phyloP scores from a whole-genome alignment of 1,139 yeast species.

The Hyphopichia fennica region DNA sequence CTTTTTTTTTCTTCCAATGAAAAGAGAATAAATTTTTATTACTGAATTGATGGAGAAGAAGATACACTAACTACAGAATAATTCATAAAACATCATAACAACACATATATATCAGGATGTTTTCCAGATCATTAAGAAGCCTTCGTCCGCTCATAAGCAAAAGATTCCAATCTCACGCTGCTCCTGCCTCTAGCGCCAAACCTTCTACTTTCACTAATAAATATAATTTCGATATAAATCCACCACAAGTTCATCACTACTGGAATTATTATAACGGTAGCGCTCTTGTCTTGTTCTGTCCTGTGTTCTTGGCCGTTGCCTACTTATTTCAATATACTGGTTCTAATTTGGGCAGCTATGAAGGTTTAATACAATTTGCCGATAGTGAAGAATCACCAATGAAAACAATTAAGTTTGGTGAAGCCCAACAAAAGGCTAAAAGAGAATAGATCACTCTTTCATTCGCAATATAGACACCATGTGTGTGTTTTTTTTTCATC shows the following conservation, averaged over 20 bases:
- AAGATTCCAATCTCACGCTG: conserved; percentile 36
- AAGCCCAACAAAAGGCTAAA: conserved; percentile 26
- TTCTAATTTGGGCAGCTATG: conserved; percentile 28
- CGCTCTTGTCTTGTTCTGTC: conserved; percentile 39
- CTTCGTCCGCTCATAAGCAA: conserved; percentile 15
- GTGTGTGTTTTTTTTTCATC: too few relatives aligned
- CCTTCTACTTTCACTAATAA: conserved; percentile 41
- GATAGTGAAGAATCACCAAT: conserved; percentile 40
- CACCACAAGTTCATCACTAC: conserved; percentile 51
- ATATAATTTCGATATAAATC: conserved; percentile 42
- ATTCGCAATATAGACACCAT: neutral
- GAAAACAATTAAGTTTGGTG: conserved; percentile 37
- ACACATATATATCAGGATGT: conserved; percentile 16
- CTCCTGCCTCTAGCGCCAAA: conserved; percentile 17
- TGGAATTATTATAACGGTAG: conserved; percentile 44
- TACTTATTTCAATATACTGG: conserved; percentile 36
- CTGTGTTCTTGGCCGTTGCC: conserved; percentile 36
- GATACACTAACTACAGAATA: neutral
- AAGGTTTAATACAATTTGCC: conserved; percentile 36
- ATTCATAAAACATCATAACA: neutral
- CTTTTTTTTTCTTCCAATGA: conserved; percentile 1
- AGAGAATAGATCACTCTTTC: conserved; percentile 2
- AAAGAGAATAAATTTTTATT: neutral
- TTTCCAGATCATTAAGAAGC: conserved; percentile 26
- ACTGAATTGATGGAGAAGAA: neutral